Evolutionary conservation across 768 basidiomycete genomes (phyloP), one percentile per base, ranked within the genome.

Genomic region (Naganishia vaughanmartiniae): DNA sequence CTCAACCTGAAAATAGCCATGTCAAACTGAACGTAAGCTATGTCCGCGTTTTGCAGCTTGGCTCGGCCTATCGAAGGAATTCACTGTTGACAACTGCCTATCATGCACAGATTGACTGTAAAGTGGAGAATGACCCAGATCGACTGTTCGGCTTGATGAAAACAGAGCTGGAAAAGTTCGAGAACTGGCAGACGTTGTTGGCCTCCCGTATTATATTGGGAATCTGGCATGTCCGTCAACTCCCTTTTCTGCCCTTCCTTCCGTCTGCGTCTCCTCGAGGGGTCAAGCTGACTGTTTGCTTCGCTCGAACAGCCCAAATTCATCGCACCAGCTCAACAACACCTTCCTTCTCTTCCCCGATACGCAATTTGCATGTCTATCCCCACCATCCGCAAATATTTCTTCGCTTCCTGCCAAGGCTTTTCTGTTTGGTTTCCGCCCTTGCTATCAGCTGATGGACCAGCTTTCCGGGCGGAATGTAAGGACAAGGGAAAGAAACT

Each of bases 81-180:
- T 15, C 2, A 15, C 42, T n/a, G n/a, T n/a, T 42, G 42, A 42
- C 42, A 9, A 11, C 14, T 36, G 34, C 42, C 7, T 42, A 42
- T 15, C 17, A 42, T 42, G 14, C 90, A 77, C 88, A 97, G 83
- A 87, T 97, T 72, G 95, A 97, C 79, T 91, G 96, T 78, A 98
- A 99, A 83, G 86, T 89, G 33, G 88, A 92, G 78, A 98, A 97
- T 77, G 88, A 93, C 77, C 93, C 95, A 17, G 87, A 89, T 66
- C 87, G 87, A 75, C 83, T 93, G 51, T 90, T 89, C 79, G 82
- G 85, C 5, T 81, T 91, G 33, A 84, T 92, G 36, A 84, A 85
- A 81, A 89, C 87, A 77, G 87, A 87, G 66, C 82, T 83, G 21
- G 82, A 85, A 26, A 74, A 85, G 60, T 89, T 89, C 51, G 68